These are phyloP conservation scores for Tephrocybe sp. DNA, from an alignment of 768 basidiomycete species.

Conservation along the genomic window DNA sequence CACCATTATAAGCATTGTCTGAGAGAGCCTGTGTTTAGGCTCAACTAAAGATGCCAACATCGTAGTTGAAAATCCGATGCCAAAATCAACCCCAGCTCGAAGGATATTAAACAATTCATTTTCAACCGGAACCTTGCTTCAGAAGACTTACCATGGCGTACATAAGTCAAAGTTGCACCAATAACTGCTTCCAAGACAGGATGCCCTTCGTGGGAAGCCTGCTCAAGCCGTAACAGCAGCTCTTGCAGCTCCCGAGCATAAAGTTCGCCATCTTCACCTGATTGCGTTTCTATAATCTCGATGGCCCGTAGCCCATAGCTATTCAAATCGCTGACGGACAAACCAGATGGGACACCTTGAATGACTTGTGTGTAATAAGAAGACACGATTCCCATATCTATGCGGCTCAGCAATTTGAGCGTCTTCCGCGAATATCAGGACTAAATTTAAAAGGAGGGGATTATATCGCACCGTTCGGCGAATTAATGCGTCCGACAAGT, in stretches of 20 bases:
- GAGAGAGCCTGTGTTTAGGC: slow-evolving; percentile 35
- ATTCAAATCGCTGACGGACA: slow-evolving; percentile 36
- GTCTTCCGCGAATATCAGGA: slow-evolving; percentile 46
- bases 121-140: too few species aligned
- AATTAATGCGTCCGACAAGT: slow-evolving; percentile 57
- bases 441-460: neutral
- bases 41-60: slow-evolving; percentile 46
- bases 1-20: slow-evolving; percentile 67
- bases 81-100: slow-evolving; percentile 40
- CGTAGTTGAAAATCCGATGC: slow-evolving; percentile 42
- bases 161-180: slow-evolving; percentile 50
- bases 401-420: slow-evolving; percentile 50
- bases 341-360: slow-evolving; percentile 31
- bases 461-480: slow-evolving; percentile 54
- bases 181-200: slow-evolving; percentile 57
- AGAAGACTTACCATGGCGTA: slow-evolving; percentile 52
- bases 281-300: slow-evolving; percentile 52
- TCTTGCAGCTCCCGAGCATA: slow-evolving; percentile 56
- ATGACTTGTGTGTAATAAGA: slow-evolving; percentile 50
- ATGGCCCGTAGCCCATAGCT: slow-evolving; percentile 47
- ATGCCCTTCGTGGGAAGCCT: slow-evolving; percentile 26
- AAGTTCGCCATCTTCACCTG: slow-evolving; percentile 49
- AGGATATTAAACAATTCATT: slow-evolving; percentile 3
- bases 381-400: slow-evolving; percentile 60
- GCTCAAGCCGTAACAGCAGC: slow-evolving; percentile 39